These are phyloP conservation scores for Wickerhamomyces silvicola DNA, from an alignment of 805 yeast species.

Conservation along the genomic window DNA sequence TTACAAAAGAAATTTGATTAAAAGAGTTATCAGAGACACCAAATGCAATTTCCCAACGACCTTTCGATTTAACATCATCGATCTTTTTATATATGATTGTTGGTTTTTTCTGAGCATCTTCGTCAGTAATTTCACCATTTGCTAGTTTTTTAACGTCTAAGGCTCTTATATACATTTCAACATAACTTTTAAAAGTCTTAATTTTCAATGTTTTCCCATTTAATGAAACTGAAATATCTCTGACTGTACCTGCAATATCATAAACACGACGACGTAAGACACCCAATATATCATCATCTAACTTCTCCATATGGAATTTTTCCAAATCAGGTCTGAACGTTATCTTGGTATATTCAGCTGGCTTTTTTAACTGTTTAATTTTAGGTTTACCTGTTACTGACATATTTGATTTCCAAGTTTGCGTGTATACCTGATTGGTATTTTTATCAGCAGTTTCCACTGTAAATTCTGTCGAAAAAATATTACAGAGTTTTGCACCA, in stretches of 20 bases:
- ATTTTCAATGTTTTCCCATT: slow-evolving; percentile 69
- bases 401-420: slow-evolving; percentile 89
- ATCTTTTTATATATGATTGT: slow-evolving; percentile 73
- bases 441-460: slow-evolving; percentile 83
- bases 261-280: slow-evolving; percentile 90
- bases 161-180: slow-evolving; percentile 83
- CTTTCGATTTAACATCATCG: slow-evolving; percentile 40
- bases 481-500: slow-evolving; percentile 96
- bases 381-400: slow-evolving; percentile 65
- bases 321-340: slow-evolving; percentile 82
- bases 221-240: slow-evolving; percentile 69
- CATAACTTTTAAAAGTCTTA: slow-evolving; percentile 75
- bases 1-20: slow-evolving; percentile 93
- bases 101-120: slow-evolving; percentile 37
- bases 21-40: slow-evolving; percentile 86
- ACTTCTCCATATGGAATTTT: slow-evolving; percentile 75
- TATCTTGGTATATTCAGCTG: slow-evolving; percentile 77
- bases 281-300: slow-evolving; percentile 79
- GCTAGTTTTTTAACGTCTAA: slow-evolving; percentile 38
- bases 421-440: slow-evolving; percentile 59
- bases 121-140: slow-evolving; percentile 24
- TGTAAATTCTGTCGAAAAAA: slow-evolving; percentile 80
- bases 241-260: slow-evolving; percentile 91
- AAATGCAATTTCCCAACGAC: slow-evolving; percentile 93
- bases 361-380: slow-evolving; percentile 44